Base-by-base conservation (phyloP, 2,329 filamentous ascomycete genomes). In the Rutstroemia sp. region DNA sequence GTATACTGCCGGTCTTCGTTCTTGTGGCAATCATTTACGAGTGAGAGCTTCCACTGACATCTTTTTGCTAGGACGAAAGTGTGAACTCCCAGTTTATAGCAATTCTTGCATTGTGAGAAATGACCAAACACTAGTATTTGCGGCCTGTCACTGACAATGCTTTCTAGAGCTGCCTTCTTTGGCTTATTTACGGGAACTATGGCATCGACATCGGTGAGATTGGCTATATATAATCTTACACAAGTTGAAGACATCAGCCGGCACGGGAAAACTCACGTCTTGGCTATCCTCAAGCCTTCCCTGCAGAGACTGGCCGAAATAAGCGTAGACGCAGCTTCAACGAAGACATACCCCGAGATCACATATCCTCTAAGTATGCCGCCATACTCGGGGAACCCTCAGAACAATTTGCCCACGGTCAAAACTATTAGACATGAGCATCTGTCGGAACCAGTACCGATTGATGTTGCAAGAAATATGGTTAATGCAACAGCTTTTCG, bases 131-230 rank as follows among this genome's bases (percentile, higher is more conserved):
- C 46, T 53, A 17, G 21, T 51, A 27, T 25, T 58, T 51, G 25
- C 57, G 50, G 34, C 40, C 42, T 16, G 21, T 16, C 44, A 17
- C 38, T 47, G 16, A 45, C 25, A 38, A 63, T 17, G 48, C 17
- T 2, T 36, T 48, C 60, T 56, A 67, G 78, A 60, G 77, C 81
- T 27, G 79, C 75, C 12, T 77, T 96, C 57, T 96, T 96, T 66
- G 82, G 82, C 40, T 70, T 96, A n/a, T 97, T 97, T 70, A 78
- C 86, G 0, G 76, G 80, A 21, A 82, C 84, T 54, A 96, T 97
- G 91, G 79, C 85, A 2, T 67, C 79, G 40, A 92, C 85, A 48
- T 88, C 88, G 4, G 68, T 86, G 40, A 82, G 86, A 60, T 85
- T 90, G 65, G 79, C 86, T 40, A 72, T 87, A 48, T 73, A 79